Percentiles rank a stretch among this genome's conserved stretches.
These are phyloP conservation scores for Linnemannia zychae DNA, from an alignment of 192 early-diverging fungal species.

Conservation along the genomic window DNA sequence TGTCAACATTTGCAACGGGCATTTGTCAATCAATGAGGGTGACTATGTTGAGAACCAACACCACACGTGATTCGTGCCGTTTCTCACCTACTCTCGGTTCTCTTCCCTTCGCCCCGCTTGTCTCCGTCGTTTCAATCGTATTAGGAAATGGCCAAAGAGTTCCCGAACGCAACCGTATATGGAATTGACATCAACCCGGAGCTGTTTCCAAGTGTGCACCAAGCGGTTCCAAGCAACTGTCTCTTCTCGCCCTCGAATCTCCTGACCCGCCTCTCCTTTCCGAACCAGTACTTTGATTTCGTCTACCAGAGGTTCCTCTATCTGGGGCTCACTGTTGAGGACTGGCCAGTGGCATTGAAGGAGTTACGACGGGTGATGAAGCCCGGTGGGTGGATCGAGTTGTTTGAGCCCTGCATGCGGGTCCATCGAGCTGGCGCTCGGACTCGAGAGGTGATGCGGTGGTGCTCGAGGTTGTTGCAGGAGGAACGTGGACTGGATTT, in stretches of 20 bases:
- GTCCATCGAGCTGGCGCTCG: conserved; percentile 45
- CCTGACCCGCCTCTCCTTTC: conserved; percentile 55
- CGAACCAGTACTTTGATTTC: conserved; percentile 60
- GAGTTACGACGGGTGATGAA: conserved; percentile 56
- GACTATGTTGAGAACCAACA: too few species aligned
- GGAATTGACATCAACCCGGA: conserved; percentile 55
- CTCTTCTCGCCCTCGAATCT: conserved; percentile 55
- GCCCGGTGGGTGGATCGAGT: conserved; percentile 56
- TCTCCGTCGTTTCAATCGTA: background rate
- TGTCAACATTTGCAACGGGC: too few species aligned
- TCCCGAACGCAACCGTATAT: conserved; percentile 51
- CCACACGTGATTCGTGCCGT: background rate
- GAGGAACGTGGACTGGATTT: conserved; percentile 54
- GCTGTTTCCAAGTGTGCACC: conserved; percentile 43
- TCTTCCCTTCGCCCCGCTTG: background rate
- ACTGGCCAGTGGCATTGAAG: conserved; percentile 53
- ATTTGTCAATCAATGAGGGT: too few species aligned
- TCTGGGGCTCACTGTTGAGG: conserved; percentile 47
- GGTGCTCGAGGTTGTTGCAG: conserved; percentile 46
- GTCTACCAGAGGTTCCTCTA: conserved; percentile 56
- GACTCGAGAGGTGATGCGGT: conserved; percentile 51
- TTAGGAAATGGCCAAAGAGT: conserved; percentile 55
- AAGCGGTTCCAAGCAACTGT: conserved; percentile 51
- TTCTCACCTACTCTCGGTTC: background rate
- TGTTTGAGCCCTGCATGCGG: conserved; percentile 56